Evolutionary conservation across 352 stramenopile species (phyloP).

Genomic region (Aphanomyces cochlioides): DNA sequence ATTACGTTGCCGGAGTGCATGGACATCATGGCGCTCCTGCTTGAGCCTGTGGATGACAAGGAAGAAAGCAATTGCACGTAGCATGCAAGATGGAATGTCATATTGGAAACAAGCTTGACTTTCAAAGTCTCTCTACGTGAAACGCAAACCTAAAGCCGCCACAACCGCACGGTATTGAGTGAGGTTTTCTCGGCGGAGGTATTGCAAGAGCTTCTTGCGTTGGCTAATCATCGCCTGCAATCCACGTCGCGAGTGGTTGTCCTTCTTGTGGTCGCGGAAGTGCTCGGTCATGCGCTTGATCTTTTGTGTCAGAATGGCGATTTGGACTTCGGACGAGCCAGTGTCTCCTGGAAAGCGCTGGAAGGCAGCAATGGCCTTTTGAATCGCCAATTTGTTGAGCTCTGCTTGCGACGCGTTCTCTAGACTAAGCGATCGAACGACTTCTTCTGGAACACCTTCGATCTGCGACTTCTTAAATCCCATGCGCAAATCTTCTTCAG

Average conservation of each 20-base stretch:
- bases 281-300: conserved; percentile 74
- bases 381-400: conserved; percentile 77
- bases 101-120: not conserved
- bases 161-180: conserved; percentile 77
- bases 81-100: not conserved
- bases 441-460: conserved; percentile 11
- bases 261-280: conserved; percentile 77
- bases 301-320: conserved; percentile 83
- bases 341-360: conserved; percentile 83
- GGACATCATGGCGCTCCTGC: conserved; percentile 77
- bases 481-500: conserved; percentile 21
- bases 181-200: conserved; percentile 76
- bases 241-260: conserved; percentile 81
- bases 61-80: conserved; percentile 36
- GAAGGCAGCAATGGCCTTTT: conserved; percentile 77
- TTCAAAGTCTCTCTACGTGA: conserved; percentile 45
- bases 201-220: conserved; percentile 82
- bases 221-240: conserved; percentile 84
- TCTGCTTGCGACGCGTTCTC: conserved; percentile 76
- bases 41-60: conserved; percentile 42
- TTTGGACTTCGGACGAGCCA: conserved; percentile 80
- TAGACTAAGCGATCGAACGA: conserved; percentile 53
- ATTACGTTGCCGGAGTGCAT: conserved; percentile 84
- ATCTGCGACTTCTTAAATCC: conserved; percentile 23
- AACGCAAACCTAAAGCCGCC: conserved; percentile 66